These are phyloP conservation scores for Evernia prunastri DNA, from an alignment of 495 filamentous ascomycete genomes.

Conservation along the genomic window DNA sequence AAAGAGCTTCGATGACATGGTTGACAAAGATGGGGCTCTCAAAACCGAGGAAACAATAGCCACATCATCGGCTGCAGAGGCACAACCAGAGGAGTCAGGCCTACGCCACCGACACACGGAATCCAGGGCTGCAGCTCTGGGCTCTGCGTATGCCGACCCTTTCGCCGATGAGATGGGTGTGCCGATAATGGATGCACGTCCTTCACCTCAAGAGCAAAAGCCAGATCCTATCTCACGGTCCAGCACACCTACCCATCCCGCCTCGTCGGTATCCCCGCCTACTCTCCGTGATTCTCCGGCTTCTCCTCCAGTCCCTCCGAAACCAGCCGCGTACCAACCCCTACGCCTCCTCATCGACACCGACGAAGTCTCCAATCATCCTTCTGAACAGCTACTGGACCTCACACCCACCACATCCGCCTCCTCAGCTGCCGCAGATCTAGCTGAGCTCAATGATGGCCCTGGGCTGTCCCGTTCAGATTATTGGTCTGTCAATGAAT, in stretches of 20 bases:
- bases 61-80: conserved; percentile 43
- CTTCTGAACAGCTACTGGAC: conserved; percentile 38
- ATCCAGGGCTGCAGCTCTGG: conserved; percentile 42
- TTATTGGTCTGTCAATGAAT: conserved; percentile 31
- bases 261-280: conserved; percentile 13
- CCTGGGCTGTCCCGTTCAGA: conserved; percentile 34
- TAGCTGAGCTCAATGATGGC: conserved; percentile 35
- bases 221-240: conserved; percentile 13
- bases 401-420: conserved; percentile 39
- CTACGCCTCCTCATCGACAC: conserved; percentile 30
- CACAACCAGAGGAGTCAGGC: conserved; percentile 34
- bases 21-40: conserved; percentile 48
- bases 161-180: conserved; percentile 48
- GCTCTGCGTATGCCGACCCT: conserved; percentile 50
- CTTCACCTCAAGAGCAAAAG: neutral
- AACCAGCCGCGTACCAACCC: conserved; percentile 22
- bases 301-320: conserved; percentile 17
- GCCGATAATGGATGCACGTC: neutral
- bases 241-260: conserved; percentile 17
- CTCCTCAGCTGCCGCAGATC: conserved; percentile 19
- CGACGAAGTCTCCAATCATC: conserved; percentile 33
- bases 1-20: conserved; percentile 48
- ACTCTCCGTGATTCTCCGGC: conserved; percentile 15
- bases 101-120: conserved; percentile 44
- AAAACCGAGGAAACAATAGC: conserved; percentile 29